A percentile compares a stretch with the other conserved stretches of the same genome.
phyloP scores from a whole-genome alignment of 2,329 filamentous ascomycete genomes.

The Rhinocladiella similis region DNA sequence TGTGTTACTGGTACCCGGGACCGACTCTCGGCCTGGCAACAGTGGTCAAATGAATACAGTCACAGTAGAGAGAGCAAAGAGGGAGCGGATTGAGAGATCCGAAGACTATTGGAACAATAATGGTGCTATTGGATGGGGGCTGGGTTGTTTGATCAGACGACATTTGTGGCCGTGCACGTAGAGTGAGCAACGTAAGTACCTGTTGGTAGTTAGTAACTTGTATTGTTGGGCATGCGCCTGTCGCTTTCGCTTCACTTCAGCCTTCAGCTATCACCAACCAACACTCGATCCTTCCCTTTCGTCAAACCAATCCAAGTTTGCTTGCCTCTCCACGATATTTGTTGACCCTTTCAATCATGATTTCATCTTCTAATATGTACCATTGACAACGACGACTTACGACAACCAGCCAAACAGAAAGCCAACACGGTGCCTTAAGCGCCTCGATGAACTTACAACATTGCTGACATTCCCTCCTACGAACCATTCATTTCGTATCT shows the following conservation, averaged over 20 bases:
- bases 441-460: slow-evolving; percentile 9
- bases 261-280: slow-evolving; percentile 3
- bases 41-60: no score
- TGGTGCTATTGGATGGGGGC: neutral
- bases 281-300: neutral
- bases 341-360: neutral
- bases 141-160: slow-evolving; percentile 6
- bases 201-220: neutral
- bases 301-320: neutral
- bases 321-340: neutral
- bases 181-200: no score
- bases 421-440: neutral
- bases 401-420: neutral
- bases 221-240: neutral
- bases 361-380: neutral
- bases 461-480: slow-evolving; percentile 14
- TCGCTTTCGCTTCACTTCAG: neutral
- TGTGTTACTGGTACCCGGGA: neutral
- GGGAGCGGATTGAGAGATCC: neutral
- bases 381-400: neutral
- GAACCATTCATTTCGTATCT: neutral
- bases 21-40: neutral
- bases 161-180: neutral
- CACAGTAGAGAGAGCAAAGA: neutral
- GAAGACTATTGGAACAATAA: neutral